phyloP scores from a whole-genome alignment of 1,284 basidiomycete genomes.

The Cutaneotrichosporon daszewskae region DNA sequence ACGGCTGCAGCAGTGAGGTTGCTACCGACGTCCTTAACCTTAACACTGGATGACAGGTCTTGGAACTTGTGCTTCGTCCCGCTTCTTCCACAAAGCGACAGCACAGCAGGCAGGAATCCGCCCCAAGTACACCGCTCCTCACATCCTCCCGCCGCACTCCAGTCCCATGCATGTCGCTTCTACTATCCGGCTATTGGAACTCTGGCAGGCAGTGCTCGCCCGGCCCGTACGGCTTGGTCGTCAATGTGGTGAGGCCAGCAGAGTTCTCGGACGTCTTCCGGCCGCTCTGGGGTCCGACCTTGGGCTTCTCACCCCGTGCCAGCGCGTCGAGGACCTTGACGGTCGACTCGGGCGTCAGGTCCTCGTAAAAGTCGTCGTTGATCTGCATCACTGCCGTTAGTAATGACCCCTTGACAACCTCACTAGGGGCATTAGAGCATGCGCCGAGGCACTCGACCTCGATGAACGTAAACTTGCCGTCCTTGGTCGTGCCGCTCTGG shows the following conservation, averaged over 20 bases:
- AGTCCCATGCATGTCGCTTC: constrained; percentile 3
- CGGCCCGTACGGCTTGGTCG: constrained; percentile 87
- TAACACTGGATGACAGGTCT: too few relatives aligned
- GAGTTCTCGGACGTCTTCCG: constrained; percentile 85
- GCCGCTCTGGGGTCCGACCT: constrained; percentile 84
- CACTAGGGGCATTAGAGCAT: constrained; percentile 93
- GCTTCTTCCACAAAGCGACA: too few relatives aligned
- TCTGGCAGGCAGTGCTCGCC: constrained; percentile 83
- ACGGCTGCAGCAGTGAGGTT: too few relatives aligned
- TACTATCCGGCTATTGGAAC: constrained; percentile 58
- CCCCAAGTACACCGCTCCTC: constrained; percentile 2
- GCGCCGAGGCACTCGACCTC: constrained; percentile 99
- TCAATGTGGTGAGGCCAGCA: constrained; percentile 77
- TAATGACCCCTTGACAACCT: constrained; percentile 14
- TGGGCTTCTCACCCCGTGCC: constrained; percentile 76
- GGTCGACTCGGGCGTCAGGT: constrained; percentile 86
- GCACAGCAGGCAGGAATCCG: too few relatives aligned
- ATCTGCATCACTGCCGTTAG: constrained; percentile 70
- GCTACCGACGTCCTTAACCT: too few relatives aligned
- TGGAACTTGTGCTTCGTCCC: too few relatives aligned
- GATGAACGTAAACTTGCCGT: constrained; percentile 94
- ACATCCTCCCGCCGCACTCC: constrained; percentile 1
- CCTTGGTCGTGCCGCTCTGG: constrained; percentile 83
- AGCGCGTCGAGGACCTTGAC: constrained; percentile 83
- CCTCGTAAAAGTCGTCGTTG: constrained; percentile 97